Conservation (phyloP, 257 asterid species). For the Nemophila menziesii region DNA sequence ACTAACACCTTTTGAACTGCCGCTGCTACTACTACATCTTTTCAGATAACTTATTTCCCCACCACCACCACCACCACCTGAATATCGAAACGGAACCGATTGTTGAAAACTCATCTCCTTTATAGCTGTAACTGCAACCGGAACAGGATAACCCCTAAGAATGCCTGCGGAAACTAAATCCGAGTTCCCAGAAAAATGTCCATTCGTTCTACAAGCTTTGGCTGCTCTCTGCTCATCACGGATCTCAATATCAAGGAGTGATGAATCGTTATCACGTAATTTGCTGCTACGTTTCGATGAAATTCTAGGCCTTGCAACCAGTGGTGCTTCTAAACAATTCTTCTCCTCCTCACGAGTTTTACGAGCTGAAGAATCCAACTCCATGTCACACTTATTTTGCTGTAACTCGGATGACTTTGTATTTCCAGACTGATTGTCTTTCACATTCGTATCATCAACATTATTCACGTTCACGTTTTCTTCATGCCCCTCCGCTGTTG, state of each 20-base stretch:
- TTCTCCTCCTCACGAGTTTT: conserved; percentile 27
- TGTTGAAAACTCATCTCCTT: conserved; percentile 27
- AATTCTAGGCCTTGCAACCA: conserved; percentile 27
- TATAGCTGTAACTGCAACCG: conserved; percentile 32
- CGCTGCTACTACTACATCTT: conserved; percentile 42
- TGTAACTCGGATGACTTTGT: conserved; percentile 22
- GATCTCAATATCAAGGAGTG: conserved; percentile 19
- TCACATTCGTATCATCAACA: neutral
- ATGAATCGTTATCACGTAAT: conserved; percentile 17
- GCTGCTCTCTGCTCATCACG: conserved; percentile 17
- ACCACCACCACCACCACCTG: conserved; percentile 18
- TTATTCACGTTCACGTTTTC: neutral
- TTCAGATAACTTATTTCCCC: conserved; percentile 32
- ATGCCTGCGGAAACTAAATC: conserved; percentile 32
- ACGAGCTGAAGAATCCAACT: conserved; percentile 16
- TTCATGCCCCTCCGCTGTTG: neutral
- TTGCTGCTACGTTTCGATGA: conserved; percentile 41
- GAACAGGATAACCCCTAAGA: conserved; percentile 42
- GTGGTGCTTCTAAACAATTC: conserved; percentile 17
- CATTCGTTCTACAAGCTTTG: conserved; percentile 20
- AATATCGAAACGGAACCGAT: conserved; percentile 18
- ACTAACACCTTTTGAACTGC: conserved; percentile 25
- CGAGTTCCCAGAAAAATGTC: conserved; percentile 25
- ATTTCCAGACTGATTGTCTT: conserved; percentile 1
- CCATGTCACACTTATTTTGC: conserved; percentile 21